Evolutionary conservation across 2,329 filamentous ascomycete genomes (phyloP).

Genomic region (Cryphonectria nitschkei): DNA sequence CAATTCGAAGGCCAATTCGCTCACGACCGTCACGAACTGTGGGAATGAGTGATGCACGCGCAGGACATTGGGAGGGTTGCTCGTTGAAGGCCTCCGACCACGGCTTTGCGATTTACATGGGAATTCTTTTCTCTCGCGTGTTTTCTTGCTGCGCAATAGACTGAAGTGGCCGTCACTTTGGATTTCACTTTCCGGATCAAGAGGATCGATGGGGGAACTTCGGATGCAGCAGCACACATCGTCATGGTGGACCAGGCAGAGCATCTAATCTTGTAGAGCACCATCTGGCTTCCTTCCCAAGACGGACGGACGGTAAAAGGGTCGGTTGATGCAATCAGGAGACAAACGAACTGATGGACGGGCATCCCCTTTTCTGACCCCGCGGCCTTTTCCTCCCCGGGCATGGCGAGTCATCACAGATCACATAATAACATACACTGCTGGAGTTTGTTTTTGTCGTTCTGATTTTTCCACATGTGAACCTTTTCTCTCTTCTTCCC

Average conservation of each 20-base stretch:
- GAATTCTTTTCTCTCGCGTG: constrained; percentile 18
- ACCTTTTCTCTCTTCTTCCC: not conserved
- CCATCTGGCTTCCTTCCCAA: constrained; percentile 10
- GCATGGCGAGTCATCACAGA: constrained; percentile 23
- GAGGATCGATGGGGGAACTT: constrained; percentile 8
- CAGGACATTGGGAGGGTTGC: constrained; percentile 20
- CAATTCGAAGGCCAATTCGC: constrained; percentile 17
- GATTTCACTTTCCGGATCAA: constrained; percentile 13
- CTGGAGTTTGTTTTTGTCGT: constrained; percentile 23
- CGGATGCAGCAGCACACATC: constrained; percentile 19
- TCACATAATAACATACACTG: constrained; percentile 29
- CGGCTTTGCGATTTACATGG: constrained; percentile 24
- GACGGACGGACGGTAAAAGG: constrained; percentile 3
- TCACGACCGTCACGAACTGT: constrained; percentile 30
- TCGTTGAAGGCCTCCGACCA: constrained; percentile 13
- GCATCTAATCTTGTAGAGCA: constrained; percentile 21
- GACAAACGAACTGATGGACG: not conserved
- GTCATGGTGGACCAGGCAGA: constrained; percentile 24
- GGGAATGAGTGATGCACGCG: constrained; percentile 27
- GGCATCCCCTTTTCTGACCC: not conserved
- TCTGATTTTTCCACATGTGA: constrained; percentile 21
- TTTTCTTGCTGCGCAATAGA: constrained; percentile 29
- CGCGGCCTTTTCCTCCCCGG: not conserved
- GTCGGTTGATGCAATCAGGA: constrained; percentile 15
- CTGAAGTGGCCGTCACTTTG: constrained; percentile 27